Evolutionary conservation across 2,329 filamentous ascomycete genomes (phyloP), one percentile per base, ranked within the genome.

Genomic region (Claviceps lovelessii): DNA sequence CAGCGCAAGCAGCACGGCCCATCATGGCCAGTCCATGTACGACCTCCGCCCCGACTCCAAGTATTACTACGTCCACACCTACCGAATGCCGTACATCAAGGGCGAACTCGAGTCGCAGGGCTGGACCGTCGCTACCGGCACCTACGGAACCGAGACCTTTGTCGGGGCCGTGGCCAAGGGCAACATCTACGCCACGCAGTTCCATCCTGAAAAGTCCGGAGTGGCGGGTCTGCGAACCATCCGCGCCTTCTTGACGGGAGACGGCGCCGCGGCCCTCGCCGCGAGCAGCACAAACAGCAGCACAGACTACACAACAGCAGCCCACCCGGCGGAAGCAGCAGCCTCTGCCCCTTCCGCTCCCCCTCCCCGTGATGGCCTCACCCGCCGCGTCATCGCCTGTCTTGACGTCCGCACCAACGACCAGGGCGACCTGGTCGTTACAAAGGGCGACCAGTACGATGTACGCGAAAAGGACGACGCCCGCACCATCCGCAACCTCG

Each of bases 61-160:
- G 70, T 98, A 98, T 76, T 98, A 98, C 73, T 98, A 98, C 67
- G 91, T 98, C 55, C 93, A 98, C 76, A 90, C 89, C 2, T 98
- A 93, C 72, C 90, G 90, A 56, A 84, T 83, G 31, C 85, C 85
- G 3, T 95, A 96, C 68, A 72, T 72, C 53, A 71, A 79, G 49
- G 88, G 86, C 41, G 77, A 85, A 60, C 76, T 96, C 13, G 90
- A 96, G 70, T 75, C 76, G 54, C 78, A 86, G 39, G 93, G 91
- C 31, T 98, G 93, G 91, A 81, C 83, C 9, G 86, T 97, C n/a
- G 93, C 93, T 1, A 95, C 88, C 3, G 90, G 85, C 19, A 83
- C 80, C 17, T 98, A 98, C 68, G 90, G 90, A 37, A 74, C 79
- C 15, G 90, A 98, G 72, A 85, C 86, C 42, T 98, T 98, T 65